Base-by-base conservation (phyloP, 1,139 yeast species). In the Hyphopichia wangnamkhiaoensis region DNA sequence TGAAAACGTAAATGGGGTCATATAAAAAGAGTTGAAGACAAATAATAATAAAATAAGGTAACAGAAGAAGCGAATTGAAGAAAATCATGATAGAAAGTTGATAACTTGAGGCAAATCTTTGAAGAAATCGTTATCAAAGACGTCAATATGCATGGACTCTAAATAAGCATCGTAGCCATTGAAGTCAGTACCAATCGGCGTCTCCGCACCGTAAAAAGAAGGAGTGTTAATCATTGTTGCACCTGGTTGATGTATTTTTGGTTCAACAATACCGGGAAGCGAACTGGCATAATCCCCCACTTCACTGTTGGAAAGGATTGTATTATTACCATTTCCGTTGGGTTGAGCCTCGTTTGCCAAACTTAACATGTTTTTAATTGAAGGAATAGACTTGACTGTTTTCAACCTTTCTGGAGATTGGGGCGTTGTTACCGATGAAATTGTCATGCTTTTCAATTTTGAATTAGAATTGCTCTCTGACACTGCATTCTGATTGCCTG, bases 71-170 rank as follows among this genome's bases (percentile, higher is more conserved):
- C n/a, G n/a, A n/a, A n/a, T n/a, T n/a, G n/a, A n/a, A n/a, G n/a
- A n/a, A n/a, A 9, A 6, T 15, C 14, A 34, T 31, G 21, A 31
- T 14, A 46, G 30, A 36, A 50, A 41, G 34, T 55, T 56, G 20
- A 57, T 50, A 10, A 58, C 54, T 39, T 55, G 53, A 4, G 61
- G 61, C 15, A 61, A 52, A 37, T 59, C 65, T 39, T 53, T 54
- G 48, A 61, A 59, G 35, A 58, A 57, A 35, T 60, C 65, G 40
- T 59, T 58, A 41, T 59, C 58, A 44, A 63, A 62, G n/a, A 62
- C 46, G 39, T 63, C 67, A 33, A 57, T 49, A 31, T 59, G 65
- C 54, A 63, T 52, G n/a, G 58, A 48, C 28, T 59, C 65, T 41
- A 60, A 54, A 40, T 58, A 61, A 27, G 55, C 56, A 31, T 61